Percentiles rank a stretch among this genome's conserved stretches.
Conservation (phyloP, 2,329 filamentous ascomycete genomes). For the Monilinia fructigena region DNA sequence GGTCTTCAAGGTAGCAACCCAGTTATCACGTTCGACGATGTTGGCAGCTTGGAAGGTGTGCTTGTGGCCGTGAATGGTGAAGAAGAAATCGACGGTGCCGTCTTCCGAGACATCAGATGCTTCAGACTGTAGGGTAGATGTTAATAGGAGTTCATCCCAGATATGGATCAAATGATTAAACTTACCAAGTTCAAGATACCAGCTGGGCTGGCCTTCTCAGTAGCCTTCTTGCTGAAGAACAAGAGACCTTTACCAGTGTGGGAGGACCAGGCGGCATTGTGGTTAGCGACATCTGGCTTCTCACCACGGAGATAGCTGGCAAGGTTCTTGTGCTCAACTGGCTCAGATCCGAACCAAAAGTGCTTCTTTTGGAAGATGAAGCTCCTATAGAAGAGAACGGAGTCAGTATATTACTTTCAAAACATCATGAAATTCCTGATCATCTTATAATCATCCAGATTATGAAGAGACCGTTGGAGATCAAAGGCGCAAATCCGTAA, state of each 20-base stretch:
- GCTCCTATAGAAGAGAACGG: constrained; percentile 56
- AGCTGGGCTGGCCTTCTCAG: constrained; percentile 76
- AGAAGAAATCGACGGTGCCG: constrained; percentile 77
- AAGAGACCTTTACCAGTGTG: constrained; percentile 95
- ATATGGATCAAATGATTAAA: constrained; percentile 19
- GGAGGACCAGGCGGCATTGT: constrained; percentile 82
- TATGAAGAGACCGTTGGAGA: not conserved
- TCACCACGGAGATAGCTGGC: constrained; percentile 79
- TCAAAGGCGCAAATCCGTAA: not conserved
- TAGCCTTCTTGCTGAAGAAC: constrained; percentile 74
- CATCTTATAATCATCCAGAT: not conserved
- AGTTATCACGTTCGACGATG: constrained; percentile 81
- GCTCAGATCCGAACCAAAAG: constrained; percentile 80
- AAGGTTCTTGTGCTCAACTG: constrained; percentile 72
- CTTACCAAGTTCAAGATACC: constrained; percentile 84
- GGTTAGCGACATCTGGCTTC: constrained; percentile 77
- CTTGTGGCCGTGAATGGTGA: constrained; percentile 84
- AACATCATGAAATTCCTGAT: not conserved
- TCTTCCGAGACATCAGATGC: constrained; percentile 68
- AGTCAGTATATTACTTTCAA: constrained; percentile 1
- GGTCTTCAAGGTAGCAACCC: constrained; percentile 79
- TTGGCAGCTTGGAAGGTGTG: constrained; percentile 85
- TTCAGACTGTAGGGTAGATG: constrained; percentile 48
- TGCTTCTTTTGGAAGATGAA: constrained; percentile 86
- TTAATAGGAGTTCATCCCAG: constrained; percentile 36